Conservation (phyloP, 2,329 filamentous ascomycete genomes). For the Colletotrichum shisoi region DNA sequence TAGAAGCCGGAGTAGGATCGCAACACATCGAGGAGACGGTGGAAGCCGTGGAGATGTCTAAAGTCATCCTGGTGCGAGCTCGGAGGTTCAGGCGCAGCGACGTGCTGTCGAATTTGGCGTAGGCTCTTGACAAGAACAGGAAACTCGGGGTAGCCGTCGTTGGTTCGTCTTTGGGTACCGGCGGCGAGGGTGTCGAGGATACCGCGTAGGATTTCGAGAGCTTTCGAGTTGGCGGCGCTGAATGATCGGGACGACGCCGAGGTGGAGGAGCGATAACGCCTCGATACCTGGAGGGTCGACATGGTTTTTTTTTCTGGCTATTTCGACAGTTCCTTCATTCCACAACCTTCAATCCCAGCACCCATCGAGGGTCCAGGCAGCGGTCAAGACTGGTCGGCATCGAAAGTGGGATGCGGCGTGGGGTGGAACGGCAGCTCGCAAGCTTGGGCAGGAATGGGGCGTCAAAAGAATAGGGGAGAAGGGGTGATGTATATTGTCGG, state of each 20-base stretch:
- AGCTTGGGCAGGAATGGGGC: slow-evolving; percentile 11
- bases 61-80: slow-evolving; percentile 78
- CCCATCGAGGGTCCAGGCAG: slow-evolving; percentile 49
- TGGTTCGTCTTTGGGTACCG: slow-evolving; percentile 46
- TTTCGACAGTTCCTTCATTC: slow-evolving; percentile 37
- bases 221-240: slow-evolving; percentile 64
- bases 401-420: slow-evolving; percentile 31
- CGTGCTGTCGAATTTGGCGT: slow-evolving; percentile 71
- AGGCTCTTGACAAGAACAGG: slow-evolving; percentile 62
- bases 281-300: slow-evolving; percentile 55
- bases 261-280: slow-evolving; percentile 71
- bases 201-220: slow-evolving; percentile 64
- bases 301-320: slow-evolving; percentile 48
- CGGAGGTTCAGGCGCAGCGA: slow-evolving; percentile 58
- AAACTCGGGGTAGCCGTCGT: slow-evolving; percentile 59
- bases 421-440: slow-evolving; percentile 23
- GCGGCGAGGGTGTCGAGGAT: slow-evolving; percentile 60
- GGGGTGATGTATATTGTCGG: neutral
- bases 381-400: slow-evolving; percentile 37
- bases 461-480: neutral
- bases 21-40: slow-evolving; percentile 73
- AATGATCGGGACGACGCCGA: slow-evolving; percentile 66
- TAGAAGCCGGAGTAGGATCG: slow-evolving; percentile 78
- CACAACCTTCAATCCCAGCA: slow-evolving; percentile 43
- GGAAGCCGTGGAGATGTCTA: slow-evolving; percentile 80